Conservation (phyloP, 129 eudicot species). For the Cynara cardunculus region DNA sequence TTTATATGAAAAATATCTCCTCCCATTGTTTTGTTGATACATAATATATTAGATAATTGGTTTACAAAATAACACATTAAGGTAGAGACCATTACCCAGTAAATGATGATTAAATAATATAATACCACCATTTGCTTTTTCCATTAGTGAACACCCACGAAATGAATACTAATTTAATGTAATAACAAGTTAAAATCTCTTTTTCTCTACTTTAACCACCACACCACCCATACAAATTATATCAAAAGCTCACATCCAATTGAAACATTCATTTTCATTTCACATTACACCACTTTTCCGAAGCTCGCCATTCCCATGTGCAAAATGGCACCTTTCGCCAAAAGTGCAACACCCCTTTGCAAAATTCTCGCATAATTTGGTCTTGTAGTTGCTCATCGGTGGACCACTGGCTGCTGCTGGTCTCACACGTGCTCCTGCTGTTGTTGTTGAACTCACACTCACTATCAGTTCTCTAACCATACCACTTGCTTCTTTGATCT, state of each 20-base stretch:
- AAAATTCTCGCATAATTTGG: slow-evolving; percentile 80
- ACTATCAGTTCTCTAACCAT: slow-evolving; percentile 55
- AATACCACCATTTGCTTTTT: background rate
- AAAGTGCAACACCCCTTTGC: slow-evolving; percentile 82
- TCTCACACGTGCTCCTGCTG: slow-evolving; percentile 12
- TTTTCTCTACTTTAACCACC: background rate
- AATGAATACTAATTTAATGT: no score
- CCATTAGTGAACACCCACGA: background rate
- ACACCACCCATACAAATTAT: background rate
- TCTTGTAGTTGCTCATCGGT: slow-evolving; percentile 50
- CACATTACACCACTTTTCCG: slow-evolving; percentile 48
- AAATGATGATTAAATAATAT: no score
- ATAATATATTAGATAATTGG: no score
- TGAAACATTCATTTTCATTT: no score
- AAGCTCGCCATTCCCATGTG: slow-evolving; percentile 80
- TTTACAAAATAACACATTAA: no score
- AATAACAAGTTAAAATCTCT: background rate
- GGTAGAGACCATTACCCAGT: no score
- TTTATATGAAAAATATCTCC: no score
- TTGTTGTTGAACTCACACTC: slow-evolving; percentile 33
- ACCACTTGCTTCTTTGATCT: slow-evolving; percentile 51
- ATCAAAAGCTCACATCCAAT: background rate
- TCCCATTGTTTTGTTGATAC: no score
- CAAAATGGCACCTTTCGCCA: slow-evolving; percentile 87
- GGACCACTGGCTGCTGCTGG: slow-evolving; percentile 23